These are phyloP conservation scores for Westerdykella sp. DNA, from an alignment of 2,329 filamentous ascomycete species.

Conservation along the genomic window DNA sequence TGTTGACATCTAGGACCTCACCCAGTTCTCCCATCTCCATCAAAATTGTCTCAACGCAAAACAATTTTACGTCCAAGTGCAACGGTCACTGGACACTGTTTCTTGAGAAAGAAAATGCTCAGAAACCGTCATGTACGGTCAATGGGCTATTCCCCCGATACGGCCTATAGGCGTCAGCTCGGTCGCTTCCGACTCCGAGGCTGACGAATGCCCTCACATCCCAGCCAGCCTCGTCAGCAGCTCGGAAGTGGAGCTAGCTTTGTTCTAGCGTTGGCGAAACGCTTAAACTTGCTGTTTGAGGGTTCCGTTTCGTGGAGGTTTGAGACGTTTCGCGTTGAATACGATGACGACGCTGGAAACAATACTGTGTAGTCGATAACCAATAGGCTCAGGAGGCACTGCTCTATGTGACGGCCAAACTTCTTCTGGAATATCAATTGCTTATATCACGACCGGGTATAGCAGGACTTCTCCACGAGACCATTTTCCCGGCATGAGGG, in stretches of 20 bases:
- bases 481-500: background rate
- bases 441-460: no score
- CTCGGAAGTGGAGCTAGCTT: background rate
- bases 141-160: conserved; percentile 13
- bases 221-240: conserved; percentile 6
- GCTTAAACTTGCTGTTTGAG: no score
- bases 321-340: no score
- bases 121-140: conserved; percentile 10
- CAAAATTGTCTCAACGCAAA: conserved; percentile 13
- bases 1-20: background rate
- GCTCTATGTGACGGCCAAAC: no score
- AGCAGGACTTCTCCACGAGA: no score
- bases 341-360: no score
- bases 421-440: no score
- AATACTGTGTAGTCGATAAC: no score
- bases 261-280: no score
- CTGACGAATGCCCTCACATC: conserved; percentile 17
- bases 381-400: no score
- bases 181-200: conserved; percentile 23
- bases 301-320: no score
- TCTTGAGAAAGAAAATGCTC: conserved; percentile 13
- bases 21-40: conserved; percentile 4
- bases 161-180: conserved; percentile 26
- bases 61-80: conserved; percentile 4
- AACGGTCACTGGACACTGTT: conserved; percentile 12